Evolutionary conservation across 495 filamentous ascomycete species (phyloP).

Genomic region (Podospora bellae-mahoneyi): DNA sequence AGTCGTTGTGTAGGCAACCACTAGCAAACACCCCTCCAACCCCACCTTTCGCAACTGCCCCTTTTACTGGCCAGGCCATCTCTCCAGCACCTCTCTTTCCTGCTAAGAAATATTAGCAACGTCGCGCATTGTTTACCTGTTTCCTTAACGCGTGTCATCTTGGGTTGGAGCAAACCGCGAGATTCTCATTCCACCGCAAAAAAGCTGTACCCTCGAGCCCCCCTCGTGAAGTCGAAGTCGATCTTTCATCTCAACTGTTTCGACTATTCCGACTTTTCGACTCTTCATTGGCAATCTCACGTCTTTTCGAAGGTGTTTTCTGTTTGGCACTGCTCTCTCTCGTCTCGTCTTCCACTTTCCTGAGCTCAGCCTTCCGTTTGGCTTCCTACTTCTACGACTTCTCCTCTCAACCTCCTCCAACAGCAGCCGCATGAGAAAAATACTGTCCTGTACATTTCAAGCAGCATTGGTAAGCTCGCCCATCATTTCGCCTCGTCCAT

Average conservation of each 20-base stretch:
- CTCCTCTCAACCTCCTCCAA: too few species aligned
- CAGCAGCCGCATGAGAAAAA: neutral
- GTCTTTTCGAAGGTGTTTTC: too few species aligned
- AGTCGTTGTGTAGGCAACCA: neutral
- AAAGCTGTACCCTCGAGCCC: neutral
- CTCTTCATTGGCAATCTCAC: too few species aligned
- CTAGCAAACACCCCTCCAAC: neutral
- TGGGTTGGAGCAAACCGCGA: neutral
- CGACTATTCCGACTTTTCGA: neutral
- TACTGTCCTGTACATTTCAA: neutral
- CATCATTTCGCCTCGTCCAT: neutral
- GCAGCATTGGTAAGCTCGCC: neutral
- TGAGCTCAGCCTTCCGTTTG: too few species aligned
- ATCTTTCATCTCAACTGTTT: neutral
- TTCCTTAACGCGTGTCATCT: neutral
- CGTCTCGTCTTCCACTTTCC: too few species aligned
- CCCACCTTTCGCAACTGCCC: neutral
- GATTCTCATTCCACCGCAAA: neutral
- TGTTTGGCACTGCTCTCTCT: too few species aligned
- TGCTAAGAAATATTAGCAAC: neutral
- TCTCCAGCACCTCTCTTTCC: neutral
- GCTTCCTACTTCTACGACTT: too few species aligned
- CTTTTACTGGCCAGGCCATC: neutral
- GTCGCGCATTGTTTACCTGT: neutral
- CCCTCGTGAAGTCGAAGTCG: neutral